These are phyloP conservation scores for Candida incommunis DNA, from an alignment of 805 yeast species.

Conservation along the genomic window DNA sequence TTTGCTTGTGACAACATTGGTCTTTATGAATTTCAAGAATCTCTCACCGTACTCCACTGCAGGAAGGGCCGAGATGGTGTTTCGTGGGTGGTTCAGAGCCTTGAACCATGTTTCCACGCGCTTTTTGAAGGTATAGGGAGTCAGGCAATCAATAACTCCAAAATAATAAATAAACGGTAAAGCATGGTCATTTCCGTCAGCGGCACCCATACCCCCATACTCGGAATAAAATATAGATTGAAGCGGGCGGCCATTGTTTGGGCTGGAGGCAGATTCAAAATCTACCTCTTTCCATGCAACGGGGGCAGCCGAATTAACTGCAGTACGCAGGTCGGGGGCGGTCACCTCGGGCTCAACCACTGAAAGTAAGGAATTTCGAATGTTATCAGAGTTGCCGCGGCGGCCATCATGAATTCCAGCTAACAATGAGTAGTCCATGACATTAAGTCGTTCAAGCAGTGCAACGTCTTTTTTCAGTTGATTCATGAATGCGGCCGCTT, in stretches of 20 bases:
- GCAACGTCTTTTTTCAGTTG: constrained; percentile 69
- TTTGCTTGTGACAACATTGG: neutral
- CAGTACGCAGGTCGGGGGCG: constrained; percentile 1
- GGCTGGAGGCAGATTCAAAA: neutral
- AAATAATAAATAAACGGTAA: constrained; percentile 63
- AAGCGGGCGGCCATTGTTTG: neutral
- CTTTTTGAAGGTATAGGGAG: constrained; percentile 45
- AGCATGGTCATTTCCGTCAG: constrained; percentile 49
- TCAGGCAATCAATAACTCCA: constrained; percentile 89
- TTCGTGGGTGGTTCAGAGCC: constrained; percentile 51
- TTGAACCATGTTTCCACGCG: constrained; percentile 78
- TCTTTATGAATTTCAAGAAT: constrained; percentile 54
- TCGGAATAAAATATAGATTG: constrained; percentile 51
- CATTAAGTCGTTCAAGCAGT: constrained; percentile 58
- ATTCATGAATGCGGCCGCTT: constrained; percentile 39
- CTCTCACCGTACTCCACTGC: constrained; percentile 83
- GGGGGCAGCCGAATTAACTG: neutral
- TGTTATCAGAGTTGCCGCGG: constrained; percentile 33
- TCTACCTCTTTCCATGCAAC: neutral
- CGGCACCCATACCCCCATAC: constrained; percentile 75
- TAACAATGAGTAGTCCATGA: constrained; percentile 90
- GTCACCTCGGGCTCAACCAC: neutral
- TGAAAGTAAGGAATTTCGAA: neutral
- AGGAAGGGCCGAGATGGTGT: constrained; percentile 76
- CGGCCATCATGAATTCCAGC: constrained; percentile 75